Evolutionary conservation across 805 yeast genomes (phyloP), one percentile per base, ranked within the genome.

Genomic region (Sugiyamaella marilandica): DNA sequence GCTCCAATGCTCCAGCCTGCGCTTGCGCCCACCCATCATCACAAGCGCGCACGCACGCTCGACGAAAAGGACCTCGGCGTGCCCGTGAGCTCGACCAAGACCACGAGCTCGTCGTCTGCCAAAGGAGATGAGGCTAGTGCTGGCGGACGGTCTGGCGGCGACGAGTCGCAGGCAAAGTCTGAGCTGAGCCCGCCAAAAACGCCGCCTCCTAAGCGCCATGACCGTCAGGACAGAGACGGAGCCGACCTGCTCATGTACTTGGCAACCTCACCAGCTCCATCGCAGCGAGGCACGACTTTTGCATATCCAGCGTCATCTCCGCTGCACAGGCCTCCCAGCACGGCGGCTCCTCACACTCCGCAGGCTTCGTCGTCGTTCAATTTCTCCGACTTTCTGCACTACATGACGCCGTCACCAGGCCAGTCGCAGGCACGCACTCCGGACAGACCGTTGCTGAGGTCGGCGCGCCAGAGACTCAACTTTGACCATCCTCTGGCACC

Each of bases 201-300:
- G 8, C 67, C 71, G 3, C 65, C 67, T 14, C 57, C 55, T 5
- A 14, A 21, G 19, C 24, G 24, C 11, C 21, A n/a, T 13, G 36
- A 35, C 26, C 37, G 45, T 5, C 47, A 47, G 8, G 54, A 54
- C 35, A 34, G 73, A 47, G 94, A 86, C 67, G 96, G 95, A 11
- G 96, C 95, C 0, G 92, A 85, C 65, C 70, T 88, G 55, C 75
- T 88, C 56, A 78, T 88, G 80, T 88, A 80, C 67, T 72, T 88
- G 59, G 95, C 96, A 1, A 85, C 91, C 5, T 85, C 94, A 8
- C 96, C 96, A 1, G 80, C 87, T 0, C 86, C 86, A 0, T 80
- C 81, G 8, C 66, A 66, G 53, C 63, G 51, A 11, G 29, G 29
- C 29, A 50, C 62, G 34, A 5, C 36, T 14, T 45, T 24, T 14